Base-by-base conservation (phyloP, 2,329 filamentous ascomycete species). In the Pseudodiploospora longispora region DNA sequence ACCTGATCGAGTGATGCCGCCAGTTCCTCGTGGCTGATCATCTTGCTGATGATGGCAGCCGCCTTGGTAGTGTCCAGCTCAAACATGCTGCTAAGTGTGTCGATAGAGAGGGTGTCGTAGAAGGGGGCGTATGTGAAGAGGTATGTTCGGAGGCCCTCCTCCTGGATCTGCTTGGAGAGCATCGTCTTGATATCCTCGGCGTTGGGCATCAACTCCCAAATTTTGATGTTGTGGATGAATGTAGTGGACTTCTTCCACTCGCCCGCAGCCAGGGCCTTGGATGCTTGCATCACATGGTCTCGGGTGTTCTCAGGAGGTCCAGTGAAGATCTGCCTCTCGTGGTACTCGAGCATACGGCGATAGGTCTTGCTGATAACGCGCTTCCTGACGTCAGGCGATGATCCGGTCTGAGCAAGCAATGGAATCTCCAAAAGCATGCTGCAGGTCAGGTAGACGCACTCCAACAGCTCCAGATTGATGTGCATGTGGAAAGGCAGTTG, bases 401-500 rank as follows among this genome's bases (percentile, higher is more conserved):
- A 97, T 53, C 93, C 93, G 32, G 91, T 94, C 69, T 97, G 93
- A 40, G 93, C 94, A 55, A 98, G 83, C 38, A 97, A 83, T 48
- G 93, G 93, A 51, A 98, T 97, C 72, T 98, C 93, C 46, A 98
- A 80, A 53, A 98, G 85, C 93, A 98, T 98, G 70, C 89, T 96
- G 75, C 91, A 97, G 41, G 93, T 97, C 47, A 98, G 79, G 72
- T 98, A 98, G 50, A 97, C 91, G 61, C 93, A 97, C 73, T 98
- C 93, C 34, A 98, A 80, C 44, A 98, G 80, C 68, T 98, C 93
- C 42, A 98, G 79, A 75, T 98, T 98, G 76, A 98, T 98, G 78
- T 98, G 93, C 89, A 98, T 96, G 75, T 98, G 93, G 83, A 98
- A 98, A 33, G 93, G 93, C 55, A 98, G 79, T 71, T 98, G 93